Evolutionary conservation across 2,329 filamentous ascomycete species (phyloP), one percentile per base, ranked within the genome.

Genomic region (Colletotrichum sp.): DNA sequence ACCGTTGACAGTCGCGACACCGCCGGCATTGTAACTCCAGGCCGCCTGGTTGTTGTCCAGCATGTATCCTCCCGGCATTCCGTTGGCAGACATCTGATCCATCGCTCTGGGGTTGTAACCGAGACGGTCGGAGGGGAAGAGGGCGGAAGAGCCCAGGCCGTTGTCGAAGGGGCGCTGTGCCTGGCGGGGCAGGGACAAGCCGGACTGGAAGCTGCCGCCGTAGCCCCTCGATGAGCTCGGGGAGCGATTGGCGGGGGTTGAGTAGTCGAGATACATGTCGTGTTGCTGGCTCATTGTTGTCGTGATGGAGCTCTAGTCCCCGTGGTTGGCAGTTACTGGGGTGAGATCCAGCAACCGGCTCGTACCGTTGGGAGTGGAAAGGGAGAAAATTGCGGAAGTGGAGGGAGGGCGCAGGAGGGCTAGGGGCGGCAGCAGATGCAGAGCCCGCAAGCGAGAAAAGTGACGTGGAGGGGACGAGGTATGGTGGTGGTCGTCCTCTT

Each of bases 91-190:
- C 83, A 89, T 85, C 80, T 84, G 83, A 73, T 88, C 90, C 80
- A 91, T 89, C 74, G 89, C 90, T 78, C 95, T 93, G 69, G 87
- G 87, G 72, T 89, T 91, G 80, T 86, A 87, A 89, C 89, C 81
- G 88, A 92, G 85, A 88, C 94, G 85, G 85, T 97, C 95, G 68
- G 91, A 89, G 18, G 89, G 88, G 85, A 96, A 98, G 69, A 96
- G 88, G 75, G 91, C 92, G 66, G 92, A 90, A 1, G 87, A 87
- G 57, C 85, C 85, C 82, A 95, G 90, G 72, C 92, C 92, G 76
- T 90, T 91, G 82, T 98, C 95, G 83, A 96, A 95, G 79, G 94
- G 94, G 80, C 95, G 92, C 80, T 95, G 96, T 59, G 92, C 88
- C 83, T 88, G 86, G 32, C 86, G 82, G 15, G 86, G 86, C 15